Conservation (phyloP, 2,329 filamentous ascomycete genomes). For the Nigrospora oryzae region DNA sequence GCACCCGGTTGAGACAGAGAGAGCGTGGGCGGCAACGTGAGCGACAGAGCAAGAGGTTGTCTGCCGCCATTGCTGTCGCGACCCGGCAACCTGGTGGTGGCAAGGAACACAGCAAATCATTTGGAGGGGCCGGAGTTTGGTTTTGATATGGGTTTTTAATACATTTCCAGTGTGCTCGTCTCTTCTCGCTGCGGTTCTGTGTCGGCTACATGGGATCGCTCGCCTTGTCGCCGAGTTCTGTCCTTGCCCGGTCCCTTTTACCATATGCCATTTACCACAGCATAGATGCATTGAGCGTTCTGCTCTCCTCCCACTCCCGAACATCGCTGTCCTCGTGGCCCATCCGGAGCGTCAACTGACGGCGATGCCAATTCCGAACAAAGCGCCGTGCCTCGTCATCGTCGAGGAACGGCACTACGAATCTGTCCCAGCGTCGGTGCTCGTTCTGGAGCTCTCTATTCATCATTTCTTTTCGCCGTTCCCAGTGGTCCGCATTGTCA, state of each 20-base stretch:
- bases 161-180: neutral
- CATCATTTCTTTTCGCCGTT: neutral
- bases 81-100: too few species aligned
- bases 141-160: constrained; percentile 3
- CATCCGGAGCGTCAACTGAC: constrained; percentile 20
- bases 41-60: too few species aligned
- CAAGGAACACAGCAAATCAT: too few species aligned
- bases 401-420: constrained; percentile 48
- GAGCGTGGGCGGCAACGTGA: too few species aligned
- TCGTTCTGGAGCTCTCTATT: constrained; percentile 16
- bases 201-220: too few species aligned
- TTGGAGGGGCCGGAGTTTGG: constrained; percentile 1
- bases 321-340: constrained; percentile 3
- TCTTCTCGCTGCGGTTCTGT: too few species aligned
- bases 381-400: constrained; percentile 44
- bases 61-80: too few species aligned
- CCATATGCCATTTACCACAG: constrained; percentile 13
- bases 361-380: constrained; percentile 33
- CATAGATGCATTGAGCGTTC: constrained; percentile 16
- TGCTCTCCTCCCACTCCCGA: constrained; percentile 16
- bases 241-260: too few species aligned
- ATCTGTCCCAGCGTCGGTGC: constrained; percentile 30
- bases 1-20: too few species aligned
- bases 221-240: too few species aligned
- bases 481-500: neutral